Conservation (phyloP, 305 asterid genomes). For the Nicotiana rustica region DNA sequence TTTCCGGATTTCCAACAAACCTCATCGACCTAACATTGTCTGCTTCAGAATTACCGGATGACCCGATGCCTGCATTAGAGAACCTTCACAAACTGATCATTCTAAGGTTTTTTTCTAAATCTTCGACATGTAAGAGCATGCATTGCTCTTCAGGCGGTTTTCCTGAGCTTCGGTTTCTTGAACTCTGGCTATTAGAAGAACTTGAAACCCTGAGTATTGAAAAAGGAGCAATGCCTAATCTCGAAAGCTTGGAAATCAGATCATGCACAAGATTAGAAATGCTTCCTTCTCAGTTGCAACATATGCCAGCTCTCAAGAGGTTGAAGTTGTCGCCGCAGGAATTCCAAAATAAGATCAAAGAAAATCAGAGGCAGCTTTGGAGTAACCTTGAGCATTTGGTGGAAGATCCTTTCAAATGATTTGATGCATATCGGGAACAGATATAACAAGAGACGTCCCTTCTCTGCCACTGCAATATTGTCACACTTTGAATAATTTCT, state of each 20-base stretch:
- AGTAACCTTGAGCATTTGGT: neutral
- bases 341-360: neutral
- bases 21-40: slow-evolving; percentile 40
- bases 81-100: slow-evolving; percentile 31
- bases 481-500: neutral
- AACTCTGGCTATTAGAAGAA: slow-evolving; percentile 42
- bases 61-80: slow-evolving; percentile 37
- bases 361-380: neutral
- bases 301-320: neutral
- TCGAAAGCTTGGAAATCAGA: slow-evolving; percentile 44
- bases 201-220: slow-evolving; percentile 22
- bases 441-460: too few species aligned
- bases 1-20: slow-evolving; percentile 33
- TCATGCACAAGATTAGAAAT: slow-evolving; percentile 31
- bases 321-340: neutral
- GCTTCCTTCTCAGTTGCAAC: slow-evolving; percentile 33
- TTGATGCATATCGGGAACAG: neutral
- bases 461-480: too few species aligned
- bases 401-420: neutral
- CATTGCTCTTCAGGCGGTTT: slow-evolving; percentile 33
- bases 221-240: slow-evolving; percentile 38
- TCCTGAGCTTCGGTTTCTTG: slow-evolving; percentile 35
- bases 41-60: slow-evolving; percentile 25
- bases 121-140: neutral
- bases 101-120: slow-evolving; percentile 34